A percentile compares a stretch with the other conserved stretches of the same genome.
Evolutionary conservation across 208 protist species (phyloP).

Genomic region (Porcisia hertigi): DNA sequence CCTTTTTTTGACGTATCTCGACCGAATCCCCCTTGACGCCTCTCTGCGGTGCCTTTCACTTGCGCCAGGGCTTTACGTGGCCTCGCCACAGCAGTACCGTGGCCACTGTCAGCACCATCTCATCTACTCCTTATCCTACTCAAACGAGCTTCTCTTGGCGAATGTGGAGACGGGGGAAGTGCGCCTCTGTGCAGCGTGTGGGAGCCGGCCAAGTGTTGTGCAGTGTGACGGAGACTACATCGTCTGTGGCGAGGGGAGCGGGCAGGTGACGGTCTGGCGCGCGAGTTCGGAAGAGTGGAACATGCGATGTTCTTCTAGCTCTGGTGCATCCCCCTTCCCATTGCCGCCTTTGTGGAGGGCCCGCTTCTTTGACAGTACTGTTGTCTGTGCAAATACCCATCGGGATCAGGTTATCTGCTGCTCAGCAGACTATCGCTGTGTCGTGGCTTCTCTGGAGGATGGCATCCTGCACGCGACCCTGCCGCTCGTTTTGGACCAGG

Average conservation of each 20-base stretch:
- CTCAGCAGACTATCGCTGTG: constrained; percentile 59
- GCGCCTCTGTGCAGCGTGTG: constrained; percentile 47
- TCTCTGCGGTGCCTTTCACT: constrained; percentile 81
- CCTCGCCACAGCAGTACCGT: constrained; percentile 1
- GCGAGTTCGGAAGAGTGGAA: constrained; percentile 29
- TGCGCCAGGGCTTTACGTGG: constrained; percentile 42
- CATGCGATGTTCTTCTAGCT: not conserved
- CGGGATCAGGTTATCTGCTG: constrained; percentile 59
- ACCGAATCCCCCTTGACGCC: constrained; percentile 62
- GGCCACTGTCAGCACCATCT: constrained; percentile 36
- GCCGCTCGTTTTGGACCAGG: constrained; percentile 33
- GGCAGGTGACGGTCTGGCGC: constrained; percentile 69
- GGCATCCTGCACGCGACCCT: constrained; percentile 44
- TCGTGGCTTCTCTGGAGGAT: constrained; percentile 45
- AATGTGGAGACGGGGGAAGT: constrained; percentile 56
- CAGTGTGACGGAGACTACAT: constrained; percentile 78
- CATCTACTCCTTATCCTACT: constrained; percentile 78
- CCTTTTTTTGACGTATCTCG: constrained; percentile 75
- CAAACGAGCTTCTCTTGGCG: constrained; percentile 84
- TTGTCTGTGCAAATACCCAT: constrained; percentile 46
- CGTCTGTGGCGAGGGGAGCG: constrained; percentile 73
- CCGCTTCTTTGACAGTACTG: constrained; percentile 53
- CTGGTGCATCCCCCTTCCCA: not conserved
- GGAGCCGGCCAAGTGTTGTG: constrained; percentile 66
- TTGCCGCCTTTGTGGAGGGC: constrained; percentile 51